These are phyloP conservation scores for Sorghum bicolor DNA, from an alignment of 176 grass and related monocot species.

Conservation along the genomic window Sorghum_bicolor_NCBIv3 NC_012870.2:69277001-69277500, in stretches of 20 bases:
- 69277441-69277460: constrained; percentile 6
- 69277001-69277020: too few species aligned
- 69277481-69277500: constrained; percentile 2
- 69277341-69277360: neutral
- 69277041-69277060: too few species aligned
- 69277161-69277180: too few species aligned
- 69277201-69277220: too few species aligned
- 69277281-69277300: neutral
- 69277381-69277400: constrained; percentile 3
- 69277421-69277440: neutral
- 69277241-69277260: neutral
- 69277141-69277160: too few species aligned
- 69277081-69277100: too few species aligned
- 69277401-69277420: neutral
- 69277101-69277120: too few species aligned
- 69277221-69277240: too few species aligned
- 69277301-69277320: neutral
- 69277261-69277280: neutral
- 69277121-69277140: too few species aligned
- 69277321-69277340: neutral
- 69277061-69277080: too few species aligned
- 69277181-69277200: too few species aligned
- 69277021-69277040: too few species aligned
- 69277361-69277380: neutral
- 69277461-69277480: neutral